A percentile compares a stretch with the other conserved stretches of the same genome.
Conservation (phyloP, 2,329 filamentous ascomycete species). For the Penicillium sp. region DNA sequence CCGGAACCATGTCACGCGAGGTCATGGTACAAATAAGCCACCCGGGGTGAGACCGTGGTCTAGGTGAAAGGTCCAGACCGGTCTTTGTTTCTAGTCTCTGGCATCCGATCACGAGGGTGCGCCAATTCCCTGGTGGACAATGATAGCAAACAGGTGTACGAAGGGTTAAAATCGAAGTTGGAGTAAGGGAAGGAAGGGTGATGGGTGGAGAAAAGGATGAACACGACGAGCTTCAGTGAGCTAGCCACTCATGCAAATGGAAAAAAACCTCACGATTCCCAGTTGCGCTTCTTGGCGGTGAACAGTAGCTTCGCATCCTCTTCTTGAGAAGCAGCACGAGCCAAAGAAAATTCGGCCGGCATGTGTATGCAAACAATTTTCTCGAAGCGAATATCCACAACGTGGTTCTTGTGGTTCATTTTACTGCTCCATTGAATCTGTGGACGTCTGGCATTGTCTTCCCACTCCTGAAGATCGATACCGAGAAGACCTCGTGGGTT, state of each 20-base stretch:
- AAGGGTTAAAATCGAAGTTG: background rate
- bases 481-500: slow-evolving; percentile 33
- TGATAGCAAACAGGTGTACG: background rate
- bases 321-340: slow-evolving; percentile 6
- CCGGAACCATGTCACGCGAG: background rate
- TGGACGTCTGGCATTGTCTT: background rate
- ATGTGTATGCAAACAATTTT: slow-evolving; percentile 22
- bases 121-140: background rate
- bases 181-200: background rate
- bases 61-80: background rate
- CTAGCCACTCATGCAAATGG: background rate
- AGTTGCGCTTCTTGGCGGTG: slow-evolving; percentile 34
- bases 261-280: slow-evolving; percentile 27
- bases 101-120: slow-evolving; percentile 1
- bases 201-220: background rate
- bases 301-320: slow-evolving; percentile 35
- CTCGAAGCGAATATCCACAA: slow-evolving; percentile 26
- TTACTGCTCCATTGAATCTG: slow-evolving; percentile 21
- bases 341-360: background rate
- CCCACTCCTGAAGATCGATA: slow-evolving; percentile 16
- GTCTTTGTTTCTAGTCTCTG: background rate
- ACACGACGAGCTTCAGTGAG: background rate
- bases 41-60: background rate
- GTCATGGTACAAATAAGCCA: background rate
- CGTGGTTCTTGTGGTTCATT: slow-evolving; percentile 14